Evolutionary conservation across 768 basidiomycete genomes (phyloP), one percentile per base, ranked within the genome.

Genomic region (Cyclocybe cylindracea): DNA sequence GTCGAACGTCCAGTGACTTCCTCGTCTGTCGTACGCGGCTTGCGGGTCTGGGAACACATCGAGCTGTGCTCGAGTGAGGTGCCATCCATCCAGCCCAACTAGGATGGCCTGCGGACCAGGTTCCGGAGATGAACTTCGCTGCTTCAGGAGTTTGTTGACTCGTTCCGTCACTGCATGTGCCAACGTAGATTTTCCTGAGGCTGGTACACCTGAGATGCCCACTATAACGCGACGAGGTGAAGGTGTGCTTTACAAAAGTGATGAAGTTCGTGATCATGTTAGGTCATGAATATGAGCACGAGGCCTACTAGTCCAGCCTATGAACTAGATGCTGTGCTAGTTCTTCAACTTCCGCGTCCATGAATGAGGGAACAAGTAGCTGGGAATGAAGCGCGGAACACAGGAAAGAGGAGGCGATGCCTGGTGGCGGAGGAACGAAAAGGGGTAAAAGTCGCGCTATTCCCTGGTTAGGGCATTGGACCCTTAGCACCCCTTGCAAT

Each of bases 1-100:
- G 58, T 97, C 87, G 61, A 98, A 98, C 2, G 94, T 97, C 89
- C 93, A 96, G 58, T 94, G 89, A 10, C 79, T 85, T 2, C 95
- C 95, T 16, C 94, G 82, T 41, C 91, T 50, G 79, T 86, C 86
- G 58, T 88, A 84, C 0, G 94, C 93, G 37, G 85, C 78, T 46
- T 79, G 75, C 0, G 94, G 87, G 65, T 97, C 85, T 10, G 84
- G 82, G 63, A 94, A 79, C 16, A 71, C 63, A 61, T 91, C 91
- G 24, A 98, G 81, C 56, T 90, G 84, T 4, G 83, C 79, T 18
- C 92, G 83, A 13, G 89, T 81, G 53, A 89, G 77, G 66, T 98
- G 95, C 93, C 94, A 98, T 9, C 96, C 95, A 64, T 98, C 95
- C 36, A 94, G 74, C 6, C 89, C 83, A 8, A 97, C 81, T 39